Evolutionary conservation across 1,284 basidiomycete species (phyloP), one percentile per base, ranked within the genome.

Genomic region (Ustanciosporium gigantosporum): DNA sequence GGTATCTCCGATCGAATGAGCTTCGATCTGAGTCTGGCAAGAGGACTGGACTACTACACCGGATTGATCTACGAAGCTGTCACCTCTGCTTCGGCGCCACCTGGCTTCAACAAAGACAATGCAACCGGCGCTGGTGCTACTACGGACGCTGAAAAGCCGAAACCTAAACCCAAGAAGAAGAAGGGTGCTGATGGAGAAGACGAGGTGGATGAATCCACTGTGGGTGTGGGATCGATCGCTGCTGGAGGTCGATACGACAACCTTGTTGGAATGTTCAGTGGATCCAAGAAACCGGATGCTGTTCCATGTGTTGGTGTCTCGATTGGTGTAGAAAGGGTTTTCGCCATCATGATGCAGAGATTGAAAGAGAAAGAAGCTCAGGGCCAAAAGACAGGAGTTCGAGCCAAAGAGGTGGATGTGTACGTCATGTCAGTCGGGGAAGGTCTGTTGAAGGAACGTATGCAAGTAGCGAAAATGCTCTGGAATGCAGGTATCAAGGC

Each of bases 1-100:
- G 84, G 85, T 29, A 85, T 93, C 21, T 73, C 88, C n/a, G 84
- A 88, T 76, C 53, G 59, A 21, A 73, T 97, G 74, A 93, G 90
- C 7, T 97, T 99, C 77, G 94, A 98, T 80, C 85, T 98, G 68
- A 94, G 91, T 7, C 85, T 98, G 19, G 95, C 95, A 7, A 87
- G 95, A 25, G 94, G 94, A 20, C 84, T 98, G 27, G 95, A 98
- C 79, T 98, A 98, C 81, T 97, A 99, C 81, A 98, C 94, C 1
- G 94, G 95, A 31, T 87, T 99, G 74, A 98, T 98, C 78, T 97
- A 96, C 81, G 95, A 99, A 80, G 95, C 91, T 31, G 85, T 92
- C 68, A 90, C 91, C 20, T 90, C 90, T 70, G 90, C 87, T 1
- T 96, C 92, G 8, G 92, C 93, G 0, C 92, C 94, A 1, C 91